phyloP scores from a whole-genome alignment of 345 rosid genomes.

The Pseudoturritis turrita region DNA sequence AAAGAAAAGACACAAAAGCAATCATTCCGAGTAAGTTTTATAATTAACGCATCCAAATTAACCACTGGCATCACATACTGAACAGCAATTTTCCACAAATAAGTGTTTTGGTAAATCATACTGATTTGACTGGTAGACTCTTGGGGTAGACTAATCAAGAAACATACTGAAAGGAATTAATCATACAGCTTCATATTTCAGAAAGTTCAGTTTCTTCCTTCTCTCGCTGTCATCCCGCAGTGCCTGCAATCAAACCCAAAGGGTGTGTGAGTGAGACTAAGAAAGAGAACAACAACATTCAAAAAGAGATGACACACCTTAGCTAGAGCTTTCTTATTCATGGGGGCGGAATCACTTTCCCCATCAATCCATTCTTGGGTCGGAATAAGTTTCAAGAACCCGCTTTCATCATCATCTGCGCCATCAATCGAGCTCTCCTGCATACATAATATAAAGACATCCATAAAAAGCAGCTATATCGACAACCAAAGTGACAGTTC shows the following conservation, averaged over 20 bases:
- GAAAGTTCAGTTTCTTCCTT: constrained; percentile 81
- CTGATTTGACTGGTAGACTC: constrained; percentile 17
- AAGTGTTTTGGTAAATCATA: not conserved
- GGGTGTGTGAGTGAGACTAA: not conserved
- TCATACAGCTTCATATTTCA: constrained; percentile 91
- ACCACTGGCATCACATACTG: not conserved
- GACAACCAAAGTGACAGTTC: not conserved
- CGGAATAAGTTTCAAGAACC: constrained; percentile 68
- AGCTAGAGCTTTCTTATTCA: constrained; percentile 59
- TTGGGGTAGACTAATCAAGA: constrained; percentile 29
- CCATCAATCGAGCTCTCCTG: constrained; percentile 37
- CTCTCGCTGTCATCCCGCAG: constrained; percentile 68
- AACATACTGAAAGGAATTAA: constrained; percentile 32
- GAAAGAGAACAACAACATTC: not conserved
- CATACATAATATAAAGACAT: not conserved
- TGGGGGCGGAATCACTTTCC: constrained; percentile 56
- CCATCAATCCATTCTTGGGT: constrained; percentile 76
- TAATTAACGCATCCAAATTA: not conserved
- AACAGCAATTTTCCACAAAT: not conserved
- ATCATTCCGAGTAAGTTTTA: not conserved
- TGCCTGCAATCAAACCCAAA: constrained; percentile 43
- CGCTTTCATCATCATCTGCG: constrained; percentile 51
- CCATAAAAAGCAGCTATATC: not conserved
- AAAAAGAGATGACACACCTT: constrained; percentile 44
- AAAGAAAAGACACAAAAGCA: constrained; percentile 19